Evolutionary conservation across 2,329 filamentous ascomycete genomes (phyloP).

Genomic region (Geosmithia putterillii): DNA sequence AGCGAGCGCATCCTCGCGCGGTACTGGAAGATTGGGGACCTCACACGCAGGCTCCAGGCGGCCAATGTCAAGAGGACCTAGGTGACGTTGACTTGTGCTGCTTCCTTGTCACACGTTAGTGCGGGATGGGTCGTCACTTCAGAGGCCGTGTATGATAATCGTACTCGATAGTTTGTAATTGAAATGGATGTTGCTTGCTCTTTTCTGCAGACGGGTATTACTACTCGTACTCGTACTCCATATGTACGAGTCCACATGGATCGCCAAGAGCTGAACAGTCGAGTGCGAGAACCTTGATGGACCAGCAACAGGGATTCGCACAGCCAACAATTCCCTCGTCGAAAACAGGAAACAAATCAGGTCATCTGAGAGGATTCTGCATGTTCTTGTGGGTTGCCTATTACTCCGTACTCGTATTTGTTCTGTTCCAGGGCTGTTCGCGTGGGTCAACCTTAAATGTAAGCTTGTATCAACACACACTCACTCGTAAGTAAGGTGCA

Average conservation of each 20-base stretch:
- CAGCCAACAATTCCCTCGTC: neutral
- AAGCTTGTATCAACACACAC: too few species aligned
- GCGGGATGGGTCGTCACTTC: too few species aligned
- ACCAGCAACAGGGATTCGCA: neutral
- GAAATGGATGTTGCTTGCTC: too few species aligned
- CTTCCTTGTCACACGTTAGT: too few species aligned
- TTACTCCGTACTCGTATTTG: neutral
- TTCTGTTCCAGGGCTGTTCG: neutral
- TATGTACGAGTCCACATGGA: neutral
- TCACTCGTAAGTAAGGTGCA: too few species aligned
- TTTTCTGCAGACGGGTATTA: too few species aligned
- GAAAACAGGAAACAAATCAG: neutral
- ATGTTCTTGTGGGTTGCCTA: neutral
- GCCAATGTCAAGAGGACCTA: slow-evolving; percentile 1
- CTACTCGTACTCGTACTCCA: too few species aligned
- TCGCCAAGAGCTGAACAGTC: neutral
- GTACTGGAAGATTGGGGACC: slow-evolving; percentile 3
- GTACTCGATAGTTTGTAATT: too few species aligned
- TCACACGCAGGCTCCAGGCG: slow-evolving; percentile 3
- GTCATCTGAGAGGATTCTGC: neutral
- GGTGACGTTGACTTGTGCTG: too few species aligned
- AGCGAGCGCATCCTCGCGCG: slow-evolving; percentile 1
- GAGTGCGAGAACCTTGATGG: slow-evolving; percentile 4
- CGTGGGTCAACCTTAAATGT: slow-evolving; percentile 1
- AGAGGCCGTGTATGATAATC: too few species aligned